phyloP scores from a whole-genome alignment of 2,329 filamentous ascomycete genomes.

The Colletotrichum sidae region DNA sequence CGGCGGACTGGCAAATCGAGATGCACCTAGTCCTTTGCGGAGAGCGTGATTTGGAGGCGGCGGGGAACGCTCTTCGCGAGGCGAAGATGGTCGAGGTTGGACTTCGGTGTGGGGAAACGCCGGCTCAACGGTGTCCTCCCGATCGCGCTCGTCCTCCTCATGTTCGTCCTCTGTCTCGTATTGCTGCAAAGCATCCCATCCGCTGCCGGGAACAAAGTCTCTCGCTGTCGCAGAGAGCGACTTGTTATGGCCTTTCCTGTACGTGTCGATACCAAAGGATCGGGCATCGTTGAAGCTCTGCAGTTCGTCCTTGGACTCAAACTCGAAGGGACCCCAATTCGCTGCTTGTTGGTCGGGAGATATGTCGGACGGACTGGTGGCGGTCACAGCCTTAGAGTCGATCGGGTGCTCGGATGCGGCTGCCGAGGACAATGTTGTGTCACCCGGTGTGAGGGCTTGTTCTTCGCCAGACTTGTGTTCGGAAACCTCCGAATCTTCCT shows the following conservation, averaged over 20 bases:
- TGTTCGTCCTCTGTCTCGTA: constrained; percentile 37
- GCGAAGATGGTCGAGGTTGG: constrained; percentile 3
- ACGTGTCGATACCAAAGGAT: constrained; percentile 58
- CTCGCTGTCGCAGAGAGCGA: constrained; percentile 78
- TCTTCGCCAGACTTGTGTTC: constrained; percentile 46
- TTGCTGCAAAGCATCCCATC: constrained; percentile 23
- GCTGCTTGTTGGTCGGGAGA: constrained; percentile 62
- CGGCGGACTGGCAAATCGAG: constrained; percentile 58
- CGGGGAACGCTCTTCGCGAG: constrained; percentile 36
- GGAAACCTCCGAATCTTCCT: constrained; percentile 26
- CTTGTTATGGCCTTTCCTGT: constrained; percentile 59
- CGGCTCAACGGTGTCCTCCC: constrained; percentile 37
- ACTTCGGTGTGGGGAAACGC: constrained; percentile 22
- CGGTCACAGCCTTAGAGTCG: constrained; percentile 62
- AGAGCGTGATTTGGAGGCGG: constrained; percentile 38
- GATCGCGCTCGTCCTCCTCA: constrained; percentile 37
- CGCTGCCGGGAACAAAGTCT: constrained; percentile 70
- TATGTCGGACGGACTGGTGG: constrained; percentile 63
- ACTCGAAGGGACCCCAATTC: constrained; percentile 72
- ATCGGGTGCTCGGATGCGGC: constrained; percentile 61
- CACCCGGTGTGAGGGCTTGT: constrained; percentile 57
- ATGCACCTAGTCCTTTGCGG: constrained; percentile 57
- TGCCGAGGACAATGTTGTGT: constrained; percentile 67
- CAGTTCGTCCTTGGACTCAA: constrained; percentile 61
- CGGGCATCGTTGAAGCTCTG: constrained; percentile 64